Evolutionary conservation across 805 yeast genomes (phyloP).

Genomic region (Yamadazyma kitorensis): DNA sequence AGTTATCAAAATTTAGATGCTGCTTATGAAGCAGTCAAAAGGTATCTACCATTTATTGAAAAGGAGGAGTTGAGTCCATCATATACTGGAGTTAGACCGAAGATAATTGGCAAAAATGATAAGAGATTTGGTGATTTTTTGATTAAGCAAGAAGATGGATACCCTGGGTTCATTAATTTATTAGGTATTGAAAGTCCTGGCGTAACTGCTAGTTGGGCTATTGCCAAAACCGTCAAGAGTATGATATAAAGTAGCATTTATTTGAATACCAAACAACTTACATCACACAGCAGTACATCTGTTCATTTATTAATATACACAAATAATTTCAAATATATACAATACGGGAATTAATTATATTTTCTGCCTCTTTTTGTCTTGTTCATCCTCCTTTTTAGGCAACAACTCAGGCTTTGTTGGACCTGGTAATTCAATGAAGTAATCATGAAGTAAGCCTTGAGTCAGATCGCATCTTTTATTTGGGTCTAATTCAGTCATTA

Average conservation of each 20-base stretch:
- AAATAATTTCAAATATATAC: background rate
- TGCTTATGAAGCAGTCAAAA: conserved; percentile 57
- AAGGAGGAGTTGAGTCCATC: conserved; percentile 55
- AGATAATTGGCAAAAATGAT: conserved; percentile 47
- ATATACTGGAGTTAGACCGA: conserved; percentile 85
- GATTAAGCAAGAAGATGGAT: conserved; percentile 66
- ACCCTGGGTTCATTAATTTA: conserved; percentile 75
- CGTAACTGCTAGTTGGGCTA: conserved; percentile 77
- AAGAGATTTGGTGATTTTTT: conserved; percentile 66
- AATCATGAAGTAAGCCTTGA: conserved; percentile 61
- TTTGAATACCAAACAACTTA: too few species aligned
- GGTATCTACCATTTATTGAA: conserved; percentile 63
- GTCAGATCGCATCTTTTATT: conserved; percentile 63
- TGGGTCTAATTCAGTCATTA: conserved; percentile 77
- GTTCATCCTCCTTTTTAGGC: conserved; percentile 47
- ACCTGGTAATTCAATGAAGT: conserved; percentile 69
- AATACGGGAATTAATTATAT: too few species aligned
- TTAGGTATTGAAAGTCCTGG: conserved; percentile 92
- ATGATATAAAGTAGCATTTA: conserved; percentile 18
- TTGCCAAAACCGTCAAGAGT: conserved; percentile 65
- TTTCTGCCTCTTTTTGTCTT: too few species aligned
- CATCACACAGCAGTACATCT: too few species aligned
- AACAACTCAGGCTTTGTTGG: conserved; percentile 67
- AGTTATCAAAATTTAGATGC: conserved; percentile 45
- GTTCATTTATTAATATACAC: conserved; percentile 2